A percentile compares a stretch with the other conserved stretches of the same genome.
Conservation (phyloP, 352 stramenopile species). For the Phytophthora tubulina region DNA sequence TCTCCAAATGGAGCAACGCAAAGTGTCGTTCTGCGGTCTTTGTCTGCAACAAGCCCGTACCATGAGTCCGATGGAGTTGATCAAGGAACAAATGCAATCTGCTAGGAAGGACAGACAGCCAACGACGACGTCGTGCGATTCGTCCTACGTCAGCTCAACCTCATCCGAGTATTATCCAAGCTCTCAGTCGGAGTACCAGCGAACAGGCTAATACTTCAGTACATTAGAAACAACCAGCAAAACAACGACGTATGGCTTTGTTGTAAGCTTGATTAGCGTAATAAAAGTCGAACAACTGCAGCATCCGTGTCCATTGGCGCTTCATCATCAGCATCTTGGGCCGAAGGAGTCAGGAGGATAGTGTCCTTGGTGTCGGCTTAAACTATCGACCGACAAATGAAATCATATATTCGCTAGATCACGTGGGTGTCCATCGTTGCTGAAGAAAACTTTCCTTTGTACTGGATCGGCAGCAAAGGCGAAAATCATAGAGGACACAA, state of each 20-base stretch:
- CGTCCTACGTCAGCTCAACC: slow-evolving; percentile 18
- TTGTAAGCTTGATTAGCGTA: too few species aligned
- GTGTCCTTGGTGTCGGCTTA: too few species aligned
- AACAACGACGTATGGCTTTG: too few species aligned
- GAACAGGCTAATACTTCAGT: slow-evolving; percentile 12
- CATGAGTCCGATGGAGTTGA: slow-evolving; percentile 29
- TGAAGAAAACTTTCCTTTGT: neutral
- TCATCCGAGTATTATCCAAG: slow-evolving; percentile 14
- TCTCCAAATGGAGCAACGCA: slow-evolving; percentile 36
- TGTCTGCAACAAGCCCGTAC: slow-evolving; percentile 37
- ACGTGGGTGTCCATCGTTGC: too few species aligned
- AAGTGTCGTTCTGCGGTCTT: slow-evolving; percentile 37
- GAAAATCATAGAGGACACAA: neutral
- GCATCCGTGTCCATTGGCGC: too few species aligned
- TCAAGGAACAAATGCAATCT: slow-evolving; percentile 16
- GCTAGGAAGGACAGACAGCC: slow-evolving; percentile 3
- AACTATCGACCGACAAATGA: too few species aligned
- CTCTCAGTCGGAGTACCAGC: slow-evolving; percentile 24
- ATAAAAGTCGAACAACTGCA: too few species aligned
- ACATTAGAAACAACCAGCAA: neutral
- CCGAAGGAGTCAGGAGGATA: too few species aligned
- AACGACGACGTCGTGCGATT: slow-evolving; percentile 10
- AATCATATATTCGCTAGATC: too few species aligned
- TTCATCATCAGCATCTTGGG: too few species aligned
- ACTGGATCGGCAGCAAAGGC: neutral